Evolutionary conservation across 2,329 filamentous ascomycete species (phyloP).

Genomic region (Trichothecium sympodiale): DNA sequence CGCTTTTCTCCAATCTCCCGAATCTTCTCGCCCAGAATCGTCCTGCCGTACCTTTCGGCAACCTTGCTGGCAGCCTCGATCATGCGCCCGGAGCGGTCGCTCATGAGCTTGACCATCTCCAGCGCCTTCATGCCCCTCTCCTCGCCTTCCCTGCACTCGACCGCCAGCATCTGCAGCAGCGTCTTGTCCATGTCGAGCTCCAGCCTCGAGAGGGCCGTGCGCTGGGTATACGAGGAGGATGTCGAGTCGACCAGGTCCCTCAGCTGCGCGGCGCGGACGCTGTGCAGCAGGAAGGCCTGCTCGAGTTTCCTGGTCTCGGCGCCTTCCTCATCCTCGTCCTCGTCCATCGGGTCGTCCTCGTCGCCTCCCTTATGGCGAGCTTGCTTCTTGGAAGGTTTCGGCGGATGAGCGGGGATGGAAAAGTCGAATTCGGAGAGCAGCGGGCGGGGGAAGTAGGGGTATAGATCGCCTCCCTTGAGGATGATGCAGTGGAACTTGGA

Average conservation of each 20-base stretch:
- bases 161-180: slow-evolving; percentile 75
- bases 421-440: slow-evolving; percentile 91
- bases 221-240: slow-evolving; percentile 45
- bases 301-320: slow-evolving; percentile 56
- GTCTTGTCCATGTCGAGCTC: slow-evolving; percentile 86
- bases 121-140: slow-evolving; percentile 90
- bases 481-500: slow-evolving; percentile 98
- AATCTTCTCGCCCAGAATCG: slow-evolving; percentile 82
- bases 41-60: slow-evolving; percentile 71
- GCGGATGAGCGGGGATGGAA: slow-evolving; percentile 58
- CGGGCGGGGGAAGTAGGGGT: slow-evolving; percentile 86
- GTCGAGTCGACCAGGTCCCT: slow-evolving; percentile 63
- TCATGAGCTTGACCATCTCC: slow-evolving; percentile 80
- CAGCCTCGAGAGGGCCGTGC: slow-evolving; percentile 53
- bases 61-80: slow-evolving; percentile 84
- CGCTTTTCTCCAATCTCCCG: slow-evolving; percentile 67
- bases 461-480: slow-evolving; percentile 85
- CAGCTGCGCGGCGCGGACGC: slow-evolving; percentile 61
- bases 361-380: slow-evolving; percentile 20
- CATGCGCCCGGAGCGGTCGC: slow-evolving; percentile 78
- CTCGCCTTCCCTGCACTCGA: slow-evolving; percentile 86
- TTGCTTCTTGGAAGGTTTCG: slow-evolving; percentile 20
- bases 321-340: slow-evolving; percentile 17
- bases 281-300: slow-evolving; percentile 68
- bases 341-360: slow-evolving; percentile 21